Evolutionary conservation across 331 rosid species (phyloP).

Genomic region (Phaseolus coccineus): DNA sequence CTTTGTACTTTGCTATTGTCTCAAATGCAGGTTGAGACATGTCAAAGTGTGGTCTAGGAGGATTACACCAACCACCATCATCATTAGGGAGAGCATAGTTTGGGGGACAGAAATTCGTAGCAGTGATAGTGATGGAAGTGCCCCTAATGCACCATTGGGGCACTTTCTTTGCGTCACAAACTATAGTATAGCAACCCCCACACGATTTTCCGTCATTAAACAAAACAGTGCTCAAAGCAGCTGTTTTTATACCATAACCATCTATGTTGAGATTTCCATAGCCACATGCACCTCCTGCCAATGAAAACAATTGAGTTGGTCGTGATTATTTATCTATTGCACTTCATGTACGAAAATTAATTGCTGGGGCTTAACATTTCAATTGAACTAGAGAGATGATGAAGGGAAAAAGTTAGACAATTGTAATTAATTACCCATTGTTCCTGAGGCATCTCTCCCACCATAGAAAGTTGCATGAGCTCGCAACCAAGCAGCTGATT

Average conservation of each 20-base stretch:
- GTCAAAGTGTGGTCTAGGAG: slow-evolving; percentile 70
- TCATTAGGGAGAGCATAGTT: slow-evolving; percentile 55
- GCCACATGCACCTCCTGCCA: slow-evolving; percentile 70
- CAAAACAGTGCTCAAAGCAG: slow-evolving; percentile 67
- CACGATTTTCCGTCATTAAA: slow-evolving; percentile 64
- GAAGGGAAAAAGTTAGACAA: background rate
- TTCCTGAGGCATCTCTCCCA: slow-evolving; percentile 71
- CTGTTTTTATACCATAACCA: slow-evolving; percentile 63
- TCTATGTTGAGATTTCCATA: slow-evolving; percentile 57
- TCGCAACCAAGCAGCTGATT: slow-evolving; percentile 50
- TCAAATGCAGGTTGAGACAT: slow-evolving; percentile 69
- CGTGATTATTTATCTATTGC: background rate
- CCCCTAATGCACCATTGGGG: slow-evolving; percentile 67
- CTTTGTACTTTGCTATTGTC: slow-evolving; percentile 60
- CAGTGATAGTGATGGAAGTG: slow-evolving; percentile 59
- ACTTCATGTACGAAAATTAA: background rate
- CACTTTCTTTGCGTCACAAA: slow-evolving; percentile 54
- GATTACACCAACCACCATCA: slow-evolving; percentile 77
- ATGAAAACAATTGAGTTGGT: background rate
- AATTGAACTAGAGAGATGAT: too few relatives aligned
- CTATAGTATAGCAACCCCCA: slow-evolving; percentile 67
- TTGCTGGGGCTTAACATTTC: background rate
- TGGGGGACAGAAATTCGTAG: slow-evolving; percentile 70
- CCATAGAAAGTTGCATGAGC: slow-evolving; percentile 79
- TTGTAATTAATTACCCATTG: slow-evolving; percentile 57